Evolutionary conservation across 192 early-diverging fungal species (phyloP), one percentile per base, ranked within the genome.

Genomic region (Gamsiella multidivaricata): DNA sequence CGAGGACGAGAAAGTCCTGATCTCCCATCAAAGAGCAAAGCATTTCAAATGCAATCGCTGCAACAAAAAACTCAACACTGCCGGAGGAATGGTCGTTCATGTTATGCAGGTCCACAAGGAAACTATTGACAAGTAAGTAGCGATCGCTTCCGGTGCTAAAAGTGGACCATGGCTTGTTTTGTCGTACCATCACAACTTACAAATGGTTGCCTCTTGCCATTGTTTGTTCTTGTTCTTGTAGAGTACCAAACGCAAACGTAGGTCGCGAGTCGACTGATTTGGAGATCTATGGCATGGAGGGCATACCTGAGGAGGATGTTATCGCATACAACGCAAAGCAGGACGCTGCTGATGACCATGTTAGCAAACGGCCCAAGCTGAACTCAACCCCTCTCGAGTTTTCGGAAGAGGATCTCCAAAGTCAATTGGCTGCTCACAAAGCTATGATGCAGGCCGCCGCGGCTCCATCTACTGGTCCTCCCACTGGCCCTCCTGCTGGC

Each of bases 241-340:
- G 93, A 56, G 94, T 98, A 8, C 90, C 91, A 3, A 96, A 96
- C 80, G 92, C 95, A 14, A 64, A 96, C 22, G 84, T 89, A 34
- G 95, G 95, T 23, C 88, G 95, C 46, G 94, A 98, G 34, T 84
- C 85, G 11, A 76, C 91, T n/a, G 94, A 98, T 33, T 84, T 95
- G 55, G 95, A 97, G 63, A 96, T 98, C 49, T 97, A 96, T 79
- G 97, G 95, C 26, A 98, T 96, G 91, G 88, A 91, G 63, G 95
- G 95, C 1, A 91, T 98, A 51, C 97, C 97, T 22, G 84, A 85
- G 31, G 88, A 87, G 36, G 97, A 98, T 82, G 69, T 91, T 12
- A 68, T 84, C 6, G 91, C 88, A 2, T 91, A 96, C 66, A 86
- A 88, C 70, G 66, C 82, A 57, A 86, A 82, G 45, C 57, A 87